Evolutionary conservation across 1,139 yeast species (phyloP).

Genomic region (Lodderomyces oxycetoniae): DNA sequence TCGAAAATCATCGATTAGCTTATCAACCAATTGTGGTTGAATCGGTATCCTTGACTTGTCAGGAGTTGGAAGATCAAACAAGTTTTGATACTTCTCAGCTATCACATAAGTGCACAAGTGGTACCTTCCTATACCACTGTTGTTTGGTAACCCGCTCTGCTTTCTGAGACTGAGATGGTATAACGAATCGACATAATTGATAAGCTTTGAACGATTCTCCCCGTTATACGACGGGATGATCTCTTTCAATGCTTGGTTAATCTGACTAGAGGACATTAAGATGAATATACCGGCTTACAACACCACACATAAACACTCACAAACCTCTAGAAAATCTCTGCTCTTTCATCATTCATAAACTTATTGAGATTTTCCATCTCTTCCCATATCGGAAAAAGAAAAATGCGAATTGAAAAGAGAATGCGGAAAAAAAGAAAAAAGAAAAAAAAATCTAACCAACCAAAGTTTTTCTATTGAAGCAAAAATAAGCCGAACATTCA

Average conservation of each 20-base stretch:
- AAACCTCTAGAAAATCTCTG: too few relatives aligned
- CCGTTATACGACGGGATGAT: slow-evolving; percentile 48
- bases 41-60: slow-evolving; percentile 50
- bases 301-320: too few relatives aligned
- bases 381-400: too few relatives aligned
- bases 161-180: slow-evolving; percentile 47
- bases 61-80: slow-evolving; percentile 44
- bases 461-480: slow-evolving; percentile 9
- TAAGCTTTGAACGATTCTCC: slow-evolving; percentile 36
- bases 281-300: too few relatives aligned
- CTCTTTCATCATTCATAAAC: too few relatives aligned
- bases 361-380: too few relatives aligned
- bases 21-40: slow-evolving; percentile 43
- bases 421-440: too few relatives aligned
- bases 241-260: slow-evolving; percentile 36
- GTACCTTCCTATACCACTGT: slow-evolving; percentile 57
- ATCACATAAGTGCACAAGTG: slow-evolving; percentile 65
- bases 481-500: too few relatives aligned
- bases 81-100: slow-evolving; percentile 44
- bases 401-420: too few relatives aligned
- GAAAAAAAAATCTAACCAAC: slow-evolving; percentile 15
- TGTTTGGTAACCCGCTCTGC: slow-evolving; percentile 32
- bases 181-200: slow-evolving; percentile 46
- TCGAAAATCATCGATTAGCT: slow-evolving; percentile 44
- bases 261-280: slow-evolving; percentile 15